phyloP scores from a whole-genome alignment of 2,329 filamentous ascomycete genomes.

The Lasiodiplodia theobromae region DNA sequence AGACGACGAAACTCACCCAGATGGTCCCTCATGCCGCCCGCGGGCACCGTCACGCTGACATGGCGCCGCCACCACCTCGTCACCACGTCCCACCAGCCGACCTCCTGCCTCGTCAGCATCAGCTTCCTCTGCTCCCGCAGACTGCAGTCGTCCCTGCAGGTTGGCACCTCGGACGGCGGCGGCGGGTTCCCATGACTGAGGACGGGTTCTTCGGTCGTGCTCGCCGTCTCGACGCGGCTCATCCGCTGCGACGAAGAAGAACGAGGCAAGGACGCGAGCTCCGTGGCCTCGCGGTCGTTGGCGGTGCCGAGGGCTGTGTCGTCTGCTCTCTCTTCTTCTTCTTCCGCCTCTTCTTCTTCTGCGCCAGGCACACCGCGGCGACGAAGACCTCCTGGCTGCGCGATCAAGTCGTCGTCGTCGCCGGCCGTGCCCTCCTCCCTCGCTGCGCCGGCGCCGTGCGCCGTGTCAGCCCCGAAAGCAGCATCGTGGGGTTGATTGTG shows the following conservation, averaged over 20 bases:
- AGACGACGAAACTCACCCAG: constrained; percentile 54
- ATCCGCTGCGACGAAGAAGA: not conserved
- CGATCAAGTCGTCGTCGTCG: not conserved
- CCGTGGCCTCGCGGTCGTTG: constrained; percentile 28
- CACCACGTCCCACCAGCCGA: constrained; percentile 47
- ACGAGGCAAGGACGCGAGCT: constrained; percentile 11
- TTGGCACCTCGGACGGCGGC: constrained; percentile 19
- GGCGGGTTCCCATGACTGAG: not conserved
- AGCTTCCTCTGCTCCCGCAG: constrained; percentile 31
- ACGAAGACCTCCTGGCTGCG: not conserved
- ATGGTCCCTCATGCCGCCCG: constrained; percentile 61
- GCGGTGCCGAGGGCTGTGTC: constrained; percentile 21
- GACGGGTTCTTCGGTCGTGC: not conserved
- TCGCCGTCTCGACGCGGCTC: not conserved
- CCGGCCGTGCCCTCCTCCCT: not conserved
- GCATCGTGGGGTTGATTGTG: not conserved
- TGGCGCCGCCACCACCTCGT: constrained; percentile 58
- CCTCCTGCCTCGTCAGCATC: constrained; percentile 33
- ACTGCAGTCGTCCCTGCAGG: constrained; percentile 32
- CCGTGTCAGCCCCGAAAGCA: not conserved
- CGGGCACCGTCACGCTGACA: constrained; percentile 59
- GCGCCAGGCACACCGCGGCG: not conserved
- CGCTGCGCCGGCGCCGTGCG: not conserved
- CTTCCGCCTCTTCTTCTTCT: not conserved
- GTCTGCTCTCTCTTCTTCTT: not conserved